phyloP scores from a whole-genome alignment of 2,329 filamentous ascomycete species.

The Phialophora chinensis region DNA sequence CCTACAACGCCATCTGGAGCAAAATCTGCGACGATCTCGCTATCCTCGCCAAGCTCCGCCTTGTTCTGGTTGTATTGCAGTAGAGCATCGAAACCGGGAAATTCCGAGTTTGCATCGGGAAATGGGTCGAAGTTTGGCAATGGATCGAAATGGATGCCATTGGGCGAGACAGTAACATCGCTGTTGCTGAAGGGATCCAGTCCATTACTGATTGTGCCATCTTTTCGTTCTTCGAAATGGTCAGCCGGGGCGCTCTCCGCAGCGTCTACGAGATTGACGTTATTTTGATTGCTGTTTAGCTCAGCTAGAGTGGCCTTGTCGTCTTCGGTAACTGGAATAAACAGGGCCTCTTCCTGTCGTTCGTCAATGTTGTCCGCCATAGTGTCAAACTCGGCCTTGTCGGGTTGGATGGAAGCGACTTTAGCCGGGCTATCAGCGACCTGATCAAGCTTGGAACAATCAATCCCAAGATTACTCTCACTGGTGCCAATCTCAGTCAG shows the following conservation, averaged over 20 bases:
- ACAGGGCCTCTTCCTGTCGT: background rate
- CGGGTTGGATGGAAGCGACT: background rate
- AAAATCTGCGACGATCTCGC: background rate
- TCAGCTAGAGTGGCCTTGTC: background rate
- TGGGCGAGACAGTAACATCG: background rate
- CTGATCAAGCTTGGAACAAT: background rate
- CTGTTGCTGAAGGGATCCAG: background rate
- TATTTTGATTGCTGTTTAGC: background rate
- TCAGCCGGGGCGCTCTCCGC: background rate
- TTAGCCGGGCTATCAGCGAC: background rate
- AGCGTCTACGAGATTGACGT: background rate
- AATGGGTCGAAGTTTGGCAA: background rate
- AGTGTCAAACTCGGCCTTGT: background rate
- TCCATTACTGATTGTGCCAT: background rate
- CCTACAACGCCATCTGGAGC: background rate
- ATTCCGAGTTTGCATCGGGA: constrained; percentile 4
- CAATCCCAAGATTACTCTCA: background rate
- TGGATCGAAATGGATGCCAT: background rate
- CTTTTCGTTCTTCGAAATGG: background rate
- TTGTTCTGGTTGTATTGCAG: constrained; percentile 25
- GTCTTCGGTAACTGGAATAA: background rate
- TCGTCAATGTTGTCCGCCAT: background rate
- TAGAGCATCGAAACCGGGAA: constrained; percentile 19
- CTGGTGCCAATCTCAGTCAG: background rate
- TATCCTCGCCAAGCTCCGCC: constrained; percentile 2